A percentile compares a stretch with the other conserved stretches of the same genome.
Conservation (phyloP, 2,329 filamentous ascomycete genomes). For the Fusarium floridanum region DNA sequence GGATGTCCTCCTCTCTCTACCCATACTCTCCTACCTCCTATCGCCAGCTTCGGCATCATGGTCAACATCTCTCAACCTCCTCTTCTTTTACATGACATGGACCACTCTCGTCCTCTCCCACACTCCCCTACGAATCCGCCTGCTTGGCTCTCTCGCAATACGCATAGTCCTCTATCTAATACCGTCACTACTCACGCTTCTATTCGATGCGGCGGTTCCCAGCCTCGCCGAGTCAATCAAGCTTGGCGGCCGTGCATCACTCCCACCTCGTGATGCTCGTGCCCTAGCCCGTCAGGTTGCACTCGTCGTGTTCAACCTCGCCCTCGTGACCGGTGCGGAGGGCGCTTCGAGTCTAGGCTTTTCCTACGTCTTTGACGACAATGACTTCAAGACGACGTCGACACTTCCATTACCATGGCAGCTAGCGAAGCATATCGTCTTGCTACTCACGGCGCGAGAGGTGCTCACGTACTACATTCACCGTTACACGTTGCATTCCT, state of each 20-base stretch:
- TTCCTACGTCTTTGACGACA: slow-evolving; percentile 49
- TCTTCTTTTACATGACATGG: slow-evolving; percentile 95
- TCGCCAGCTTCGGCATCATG: slow-evolving; percentile 74
- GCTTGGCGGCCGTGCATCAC: slow-evolving; percentile 66
- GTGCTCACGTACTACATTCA: slow-evolving; percentile 80
- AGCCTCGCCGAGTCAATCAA: slow-evolving; percentile 78
- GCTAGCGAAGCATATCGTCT: slow-evolving; percentile 61
- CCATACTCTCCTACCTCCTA: slow-evolving; percentile 76
- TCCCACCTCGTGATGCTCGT: slow-evolving; percentile 60
- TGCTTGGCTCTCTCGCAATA: slow-evolving; percentile 76
- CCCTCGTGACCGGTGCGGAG: slow-evolving; percentile 59
- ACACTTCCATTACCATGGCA: slow-evolving; percentile 67
- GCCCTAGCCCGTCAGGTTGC: slow-evolving; percentile 52
- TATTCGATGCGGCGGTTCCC: slow-evolving; percentile 79
- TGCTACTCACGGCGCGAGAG: slow-evolving; percentile 64
- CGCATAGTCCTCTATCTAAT: slow-evolving; percentile 78
- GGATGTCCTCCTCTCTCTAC: slow-evolving; percentile 79
- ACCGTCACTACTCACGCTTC: slow-evolving; percentile 78
- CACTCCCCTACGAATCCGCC: slow-evolving; percentile 79
- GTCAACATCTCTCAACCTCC: slow-evolving; percentile 83
- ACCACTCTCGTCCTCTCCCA: slow-evolving; percentile 84
- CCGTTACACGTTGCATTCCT: slow-evolving; percentile 75
- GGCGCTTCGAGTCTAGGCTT: slow-evolving; percentile 57
- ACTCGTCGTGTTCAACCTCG: slow-evolving; percentile 62
- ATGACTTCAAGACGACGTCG: slow-evolving; percentile 63